Evolutionary conservation across 768 basidiomycete genomes (phyloP), one percentile per base, ranked within the genome.

Genomic region (Suillus occidentalis): DNA sequence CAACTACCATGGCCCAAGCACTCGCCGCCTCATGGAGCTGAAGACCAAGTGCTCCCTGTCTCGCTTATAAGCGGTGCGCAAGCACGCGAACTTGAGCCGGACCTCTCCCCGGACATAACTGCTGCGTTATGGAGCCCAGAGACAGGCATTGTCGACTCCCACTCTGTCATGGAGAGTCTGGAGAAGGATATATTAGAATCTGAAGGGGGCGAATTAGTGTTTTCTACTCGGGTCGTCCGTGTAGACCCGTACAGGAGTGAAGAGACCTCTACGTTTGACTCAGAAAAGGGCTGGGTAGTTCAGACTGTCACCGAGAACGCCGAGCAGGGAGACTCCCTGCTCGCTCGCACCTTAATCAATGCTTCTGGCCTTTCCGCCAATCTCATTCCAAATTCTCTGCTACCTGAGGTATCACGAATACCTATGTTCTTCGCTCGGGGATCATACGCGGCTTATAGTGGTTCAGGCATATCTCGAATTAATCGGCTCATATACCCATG

Each of bases 121-220:
- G 83, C 82, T 10, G 94, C 95, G 3, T 75, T 99, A 36, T 89
- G 88, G 83, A 92, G 89, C 63, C 90, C 92, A 10, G 87, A 89
- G 71, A 96, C 95, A 0, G 97, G 97, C 2, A 96, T 99, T 66
- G 76, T 99, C 0, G 91, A 96, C 75, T 92, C 93, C 0, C 94
- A 97, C 79, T 74, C 86, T 5, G 78, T 96, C 61, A 93, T 98
- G 87, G 83, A 87, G 71, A 87, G 86, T 66, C 78, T 99, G 59
- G 95, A 96, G 74, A 85, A 83, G 70, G 93, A 97, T 61, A 87
- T 99, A 61, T 75, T 78, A 20, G 89, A 94, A 7, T 85, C 88
- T 3, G 89, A 88, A 45, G 81, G 76, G 16, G 89, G 88, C 7
- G 84, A 89, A 60, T 78, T 97, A 12, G 91, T 89, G 2, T 90